A percentile compares a stretch with the other conserved stretches of the same genome.
Evolutionary conservation across 2,329 filamentous ascomycete species (phyloP).

Genomic region (Verticillium klebahnii): DNA sequence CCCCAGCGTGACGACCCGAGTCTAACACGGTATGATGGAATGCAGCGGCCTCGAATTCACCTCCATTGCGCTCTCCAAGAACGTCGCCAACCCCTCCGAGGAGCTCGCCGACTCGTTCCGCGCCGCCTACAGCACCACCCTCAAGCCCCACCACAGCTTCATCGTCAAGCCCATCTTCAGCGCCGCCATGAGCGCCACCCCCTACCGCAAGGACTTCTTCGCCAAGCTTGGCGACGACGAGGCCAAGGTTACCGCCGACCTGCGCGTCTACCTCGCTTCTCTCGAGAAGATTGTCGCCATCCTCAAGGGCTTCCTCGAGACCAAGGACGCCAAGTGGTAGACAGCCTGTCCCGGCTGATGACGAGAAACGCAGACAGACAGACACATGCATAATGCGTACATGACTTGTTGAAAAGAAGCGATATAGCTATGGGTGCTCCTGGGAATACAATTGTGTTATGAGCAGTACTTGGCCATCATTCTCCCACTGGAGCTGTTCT

Average conservation of each 20-base stretch:
- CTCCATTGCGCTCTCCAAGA: conserved; percentile 73
- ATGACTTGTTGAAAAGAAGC: conserved; percentile 1
- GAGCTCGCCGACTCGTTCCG: conserved; percentile 88
- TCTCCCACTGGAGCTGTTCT: background rate
- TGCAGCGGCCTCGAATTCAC: conserved; percentile 90
- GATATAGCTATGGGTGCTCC: background rate
- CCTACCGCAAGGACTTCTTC: conserved; percentile 93
- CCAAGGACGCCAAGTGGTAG: conserved; percentile 56
- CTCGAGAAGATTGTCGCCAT: conserved; percentile 77
- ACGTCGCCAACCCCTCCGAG: conserved; percentile 61
- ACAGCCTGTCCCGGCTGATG: background rate
- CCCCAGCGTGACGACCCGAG: conserved; percentile 2
- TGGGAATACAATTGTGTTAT: background rate
- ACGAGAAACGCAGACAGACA: background rate
- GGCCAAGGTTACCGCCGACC: conserved; percentile 55
- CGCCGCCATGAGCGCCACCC: conserved; percentile 87
- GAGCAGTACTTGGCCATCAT: background rate
- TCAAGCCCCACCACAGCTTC: conserved; percentile 95
- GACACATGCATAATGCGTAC: background rate
- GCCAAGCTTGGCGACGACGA: conserved; percentile 71
- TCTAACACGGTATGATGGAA: background rate
- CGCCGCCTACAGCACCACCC: conserved; percentile 74
- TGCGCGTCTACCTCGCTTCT: conserved; percentile 69
- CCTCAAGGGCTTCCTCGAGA: conserved; percentile 55
- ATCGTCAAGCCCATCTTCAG: conserved; percentile 88